Base-by-base conservation (phyloP, 2,329 filamentous ascomycete species). In the Xylaria sp. region DNA sequence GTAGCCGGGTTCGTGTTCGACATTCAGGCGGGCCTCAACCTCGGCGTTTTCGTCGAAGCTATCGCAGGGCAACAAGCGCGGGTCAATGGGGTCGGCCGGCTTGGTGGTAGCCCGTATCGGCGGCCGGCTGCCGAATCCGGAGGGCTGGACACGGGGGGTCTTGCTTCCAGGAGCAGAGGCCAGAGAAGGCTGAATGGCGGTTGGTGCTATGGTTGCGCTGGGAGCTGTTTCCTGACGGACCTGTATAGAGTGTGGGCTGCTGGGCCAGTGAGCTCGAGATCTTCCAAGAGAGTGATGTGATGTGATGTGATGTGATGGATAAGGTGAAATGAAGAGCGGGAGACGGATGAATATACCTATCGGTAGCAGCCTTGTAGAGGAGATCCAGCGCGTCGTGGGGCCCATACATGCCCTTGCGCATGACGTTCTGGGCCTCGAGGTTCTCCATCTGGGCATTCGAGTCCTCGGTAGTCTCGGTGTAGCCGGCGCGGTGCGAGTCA, bases 301-400 rank as follows among this genome's bases (percentile, higher is more conserved):
- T 39, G 12, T 63, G 43, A 58, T 53, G 64, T 18, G 13, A 39
- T 15, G n/a, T n/a, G 65, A 25, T 32, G 15, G 23, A 39, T n/a
- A n/a, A n/a, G n/a, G n/a, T n/a, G 58, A 36, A 46, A 34, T 52
- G 70, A 59, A 64, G 72, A 60, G 45, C 60, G 69, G n/a, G 13
- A 18, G 39, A 52, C 13, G 30, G 48, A 41, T 34, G 52, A 8
- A 36, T 32, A 25, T 66, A 84, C 84, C 84, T 88, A 77, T 90
- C 86, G 46, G 88, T 90, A 34, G 89, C 94, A 23, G 94, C 95
- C 81, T 97, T 94, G 77, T 97, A 97, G 18, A 98, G 86, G 65
- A 97, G 84, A 78, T 97, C 94, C 56, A 98, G 85, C 28, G 95
- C 95, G 82, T 98, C 95, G 76, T 97, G 94, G 3, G 93, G 94